Conservation (phyloP, 2,329 filamentous ascomycete genomes). For the Diaporthe amygdali region DNA sequence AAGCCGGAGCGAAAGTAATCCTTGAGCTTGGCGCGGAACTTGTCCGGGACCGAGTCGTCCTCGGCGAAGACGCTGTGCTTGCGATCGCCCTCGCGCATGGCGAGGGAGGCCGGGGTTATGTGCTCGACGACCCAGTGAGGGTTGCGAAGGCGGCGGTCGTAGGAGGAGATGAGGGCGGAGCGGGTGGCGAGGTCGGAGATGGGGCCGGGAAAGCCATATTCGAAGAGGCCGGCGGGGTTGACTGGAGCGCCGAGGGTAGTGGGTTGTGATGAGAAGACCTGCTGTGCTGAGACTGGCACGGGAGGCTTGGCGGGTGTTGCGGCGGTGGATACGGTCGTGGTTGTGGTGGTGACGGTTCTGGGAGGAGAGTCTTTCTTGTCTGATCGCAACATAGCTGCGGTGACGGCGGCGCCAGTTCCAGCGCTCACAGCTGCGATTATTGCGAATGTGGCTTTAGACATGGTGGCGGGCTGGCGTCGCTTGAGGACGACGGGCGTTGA, state of each 20-base stretch:
- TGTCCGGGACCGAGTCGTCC: slow-evolving; percentile 77
- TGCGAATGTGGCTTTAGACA: slow-evolving; percentile 81
- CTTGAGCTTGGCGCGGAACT: slow-evolving; percentile 87
- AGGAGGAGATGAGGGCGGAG: slow-evolving; percentile 81
- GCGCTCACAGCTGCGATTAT: slow-evolving; percentile 78
- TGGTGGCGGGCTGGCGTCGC: slow-evolving; percentile 44
- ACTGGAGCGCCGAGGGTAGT: slow-evolving; percentile 55
- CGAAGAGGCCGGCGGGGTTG: slow-evolving; percentile 77
- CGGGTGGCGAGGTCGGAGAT: slow-evolving; percentile 81
- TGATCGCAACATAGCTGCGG: slow-evolving; percentile 64
- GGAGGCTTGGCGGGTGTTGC: slow-evolving; percentile 36
- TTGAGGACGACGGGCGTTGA: neutral
- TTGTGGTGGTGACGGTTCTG: slow-evolving; percentile 38
- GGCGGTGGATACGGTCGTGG: slow-evolving; percentile 37
- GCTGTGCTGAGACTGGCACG: slow-evolving; percentile 61
- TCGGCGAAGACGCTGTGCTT: slow-evolving; percentile 84
- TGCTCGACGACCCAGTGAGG: slow-evolving; percentile 96
- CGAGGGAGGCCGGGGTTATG: slow-evolving; percentile 87
- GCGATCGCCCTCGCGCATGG: slow-evolving; percentile 77
- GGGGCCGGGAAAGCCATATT: slow-evolving; percentile 92
- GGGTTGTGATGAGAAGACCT: slow-evolving; percentile 48
- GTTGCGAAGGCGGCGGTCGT: slow-evolving; percentile 89
- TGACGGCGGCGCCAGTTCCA: slow-evolving; percentile 76
- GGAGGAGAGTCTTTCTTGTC: slow-evolving; percentile 47
- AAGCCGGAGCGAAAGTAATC: slow-evolving; percentile 97